phyloP scores from a whole-genome alignment of 441 rosid species.

The Melastoma candidum region DNA sequence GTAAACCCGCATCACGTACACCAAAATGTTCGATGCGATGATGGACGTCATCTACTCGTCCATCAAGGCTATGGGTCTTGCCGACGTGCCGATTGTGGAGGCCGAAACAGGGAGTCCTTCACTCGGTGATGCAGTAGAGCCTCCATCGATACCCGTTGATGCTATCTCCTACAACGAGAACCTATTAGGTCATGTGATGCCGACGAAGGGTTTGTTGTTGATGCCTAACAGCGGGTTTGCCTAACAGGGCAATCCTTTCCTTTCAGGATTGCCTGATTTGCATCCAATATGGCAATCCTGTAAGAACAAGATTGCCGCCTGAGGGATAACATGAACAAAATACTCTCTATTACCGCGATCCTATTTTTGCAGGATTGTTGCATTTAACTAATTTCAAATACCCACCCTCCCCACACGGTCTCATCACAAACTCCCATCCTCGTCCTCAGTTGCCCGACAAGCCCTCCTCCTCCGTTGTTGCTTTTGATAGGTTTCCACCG shows the following conservation, averaged over 20 bases:
- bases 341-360: no score
- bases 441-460: no score
- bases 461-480: no score
- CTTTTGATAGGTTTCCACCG: no score
- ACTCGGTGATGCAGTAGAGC: slow-evolving; percentile 26
- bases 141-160: slow-evolving; percentile 26
- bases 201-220: slow-evolving; percentile 46
- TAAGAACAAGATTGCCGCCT: no score
- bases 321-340: no score
- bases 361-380: no score
- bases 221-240: slow-evolving; percentile 51
- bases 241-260: no score
- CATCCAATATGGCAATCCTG: no score
- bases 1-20: slow-evolving; percentile 31
- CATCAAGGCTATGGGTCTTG: slow-evolving; percentile 43
- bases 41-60: slow-evolving; percentile 42
- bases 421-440: no score
- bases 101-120: slow-evolving; percentile 70
- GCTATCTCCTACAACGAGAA: slow-evolving; percentile 39
- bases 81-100: slow-evolving; percentile 37
- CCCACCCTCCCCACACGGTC: no score
- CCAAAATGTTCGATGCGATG: slow-evolving; percentile 41
- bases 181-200: slow-evolving; percentile 21
- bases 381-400: no score
- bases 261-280: slow-evolving; percentile 44